Conservation (phyloP, 1,284 basidiomycete genomes). For the Cutaneotrichosporon mucoides region DNA sequence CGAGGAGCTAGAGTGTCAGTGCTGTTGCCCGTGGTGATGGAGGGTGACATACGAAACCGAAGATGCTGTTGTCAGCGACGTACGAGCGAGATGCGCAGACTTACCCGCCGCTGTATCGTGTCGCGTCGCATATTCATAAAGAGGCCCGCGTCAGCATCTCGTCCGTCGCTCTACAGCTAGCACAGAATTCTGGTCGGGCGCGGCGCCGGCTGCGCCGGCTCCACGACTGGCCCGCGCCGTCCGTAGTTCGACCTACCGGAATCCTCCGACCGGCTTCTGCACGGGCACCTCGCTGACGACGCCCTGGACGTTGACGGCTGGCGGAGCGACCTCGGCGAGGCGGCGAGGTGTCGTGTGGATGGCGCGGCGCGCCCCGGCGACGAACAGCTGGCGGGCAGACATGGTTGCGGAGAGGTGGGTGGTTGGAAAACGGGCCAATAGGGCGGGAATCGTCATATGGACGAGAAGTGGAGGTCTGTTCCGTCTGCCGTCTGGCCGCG, state of each 20-base stretch:
- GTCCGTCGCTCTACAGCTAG: no score
- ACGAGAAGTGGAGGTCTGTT: not conserved
- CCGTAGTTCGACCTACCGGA: slow-evolving; percentile 49
- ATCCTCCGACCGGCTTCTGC: slow-evolving; percentile 67
- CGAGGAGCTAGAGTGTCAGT: slow-evolving; percentile 61
- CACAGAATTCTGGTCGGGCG: no score
- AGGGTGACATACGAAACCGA: slow-evolving; percentile 64
- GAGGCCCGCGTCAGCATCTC: not conserved
- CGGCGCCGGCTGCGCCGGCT: no score
- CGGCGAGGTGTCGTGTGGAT: slow-evolving; percentile 51
- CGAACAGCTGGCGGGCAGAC: slow-evolving; percentile 6
- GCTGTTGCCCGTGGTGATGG: slow-evolving; percentile 64
- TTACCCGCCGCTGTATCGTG: slow-evolving; percentile 61
- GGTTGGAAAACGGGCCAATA: slow-evolving; percentile 5
- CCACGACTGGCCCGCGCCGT: no score
- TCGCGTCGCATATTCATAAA: no score
- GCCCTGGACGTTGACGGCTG: slow-evolving; percentile 43
- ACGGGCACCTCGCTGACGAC: slow-evolving; percentile 60
- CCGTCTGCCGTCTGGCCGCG: no score
- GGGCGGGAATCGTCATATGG: not conserved
- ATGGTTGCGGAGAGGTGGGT: slow-evolving; percentile 6
- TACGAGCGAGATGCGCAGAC: slow-evolving; percentile 27
- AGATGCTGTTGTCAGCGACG: slow-evolving; percentile 56
- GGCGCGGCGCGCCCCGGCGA: slow-evolving; percentile 26
- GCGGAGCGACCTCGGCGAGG: slow-evolving; percentile 47